A percentile compares a stretch with the other conserved stretches of the same genome.
These are phyloP conservation scores for Colletotrichum trifolii DNA, from an alignment of 2,329 filamentous ascomycete genomes.

Conservation along the genomic window DNA sequence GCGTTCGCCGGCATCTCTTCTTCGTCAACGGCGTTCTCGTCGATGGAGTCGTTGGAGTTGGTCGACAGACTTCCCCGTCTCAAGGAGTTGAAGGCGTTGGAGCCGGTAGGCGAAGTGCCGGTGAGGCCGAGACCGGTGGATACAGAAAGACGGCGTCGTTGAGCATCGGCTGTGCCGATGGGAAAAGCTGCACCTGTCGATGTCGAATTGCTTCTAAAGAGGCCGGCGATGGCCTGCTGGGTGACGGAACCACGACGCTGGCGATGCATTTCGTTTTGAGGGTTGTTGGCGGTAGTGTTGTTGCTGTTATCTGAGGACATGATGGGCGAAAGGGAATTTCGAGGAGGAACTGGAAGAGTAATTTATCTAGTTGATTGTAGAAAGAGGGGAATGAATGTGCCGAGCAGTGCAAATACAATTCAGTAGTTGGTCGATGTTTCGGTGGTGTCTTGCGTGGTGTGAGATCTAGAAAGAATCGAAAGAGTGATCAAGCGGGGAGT, in stretches of 20 bases:
- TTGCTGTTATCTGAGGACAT: slow-evolving; percentile 36
- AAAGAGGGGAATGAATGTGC: not conserved
- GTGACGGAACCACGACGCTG: slow-evolving; percentile 68
- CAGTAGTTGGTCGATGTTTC: slow-evolving; percentile 17
- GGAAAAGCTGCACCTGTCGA: slow-evolving; percentile 59
- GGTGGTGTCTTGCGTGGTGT: slow-evolving; percentile 28
- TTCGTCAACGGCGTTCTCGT: slow-evolving; percentile 81
- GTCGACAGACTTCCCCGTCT: slow-evolving; percentile 78
- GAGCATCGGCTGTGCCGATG: slow-evolving; percentile 57
- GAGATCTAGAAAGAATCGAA: slow-evolving; percentile 35
- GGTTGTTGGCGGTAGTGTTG: slow-evolving; percentile 20
- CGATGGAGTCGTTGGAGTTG: slow-evolving; percentile 67
- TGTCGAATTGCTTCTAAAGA: slow-evolving; percentile 69
- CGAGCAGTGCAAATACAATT: slow-evolving; percentile 9
- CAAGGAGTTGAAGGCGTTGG: slow-evolving; percentile 60
- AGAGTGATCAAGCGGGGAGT: slow-evolving; percentile 35
- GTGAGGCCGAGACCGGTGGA: slow-evolving; percentile 81
- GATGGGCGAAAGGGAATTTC: slow-evolving; percentile 5
- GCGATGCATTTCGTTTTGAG: slow-evolving; percentile 40
- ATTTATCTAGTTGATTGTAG: slow-evolving; percentile 25
- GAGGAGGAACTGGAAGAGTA: slow-evolving; percentile 5
- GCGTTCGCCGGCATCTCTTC: slow-evolving; percentile 64
- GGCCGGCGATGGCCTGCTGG: slow-evolving; percentile 65
- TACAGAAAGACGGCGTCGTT: slow-evolving; percentile 78
- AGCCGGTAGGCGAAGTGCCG: slow-evolving; percentile 72